Evolutionary conservation across 2,329 filamentous ascomycete genomes (phyloP), one percentile per base, ranked within the genome.

Genomic region (Xylaria digitata): DNA sequence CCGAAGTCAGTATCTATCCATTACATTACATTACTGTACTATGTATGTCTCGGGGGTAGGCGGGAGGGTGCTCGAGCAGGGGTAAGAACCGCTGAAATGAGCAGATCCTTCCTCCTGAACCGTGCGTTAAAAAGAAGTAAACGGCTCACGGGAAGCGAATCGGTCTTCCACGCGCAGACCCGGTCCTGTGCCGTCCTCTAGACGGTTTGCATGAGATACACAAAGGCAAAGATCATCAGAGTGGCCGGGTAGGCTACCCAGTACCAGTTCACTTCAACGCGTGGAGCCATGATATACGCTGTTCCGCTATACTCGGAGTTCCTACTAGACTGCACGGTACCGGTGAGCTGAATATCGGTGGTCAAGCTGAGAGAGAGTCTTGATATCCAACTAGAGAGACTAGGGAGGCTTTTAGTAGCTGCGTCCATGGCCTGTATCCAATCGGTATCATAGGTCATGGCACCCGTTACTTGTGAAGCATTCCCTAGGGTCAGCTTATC

Each of bases 341-440:
- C 80, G 11, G 76, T 75, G 13, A 73, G 71, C n/a, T 78, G 76
- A 8, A 81, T 72, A 56, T 81, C 75, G 48, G 76, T 78, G 37
- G 78, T 80, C 63, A 81, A 73, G 65, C 77, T 79, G 23, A 72
- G 70, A 13, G 77, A 71, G 40, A 81, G 71, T n/a, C 71, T 73
- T 4, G 65, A 40, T 56, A 81, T 78, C 79, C 78, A 81, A 11
- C 63, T 57, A 6, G 72, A 52, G 19, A 80, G 71, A 55, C 78
- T 73, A 15, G 7, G 17, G 13, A 40, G 3, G 37, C 13, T 13
- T 9, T 70, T 53, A 13, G 75, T 73, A 4, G 78, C 75, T 54
- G 77, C 76, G 65, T 77, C 78, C 68, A 81, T 77, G 5, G 78
- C 78, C 61, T 80, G 76, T 55, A 75, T 70, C 79, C 78, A 80